These are phyloP conservation scores for Penicillium fimorum DNA, from an alignment of 495 filamentous ascomycete species.

Conservation along the genomic window DNA sequence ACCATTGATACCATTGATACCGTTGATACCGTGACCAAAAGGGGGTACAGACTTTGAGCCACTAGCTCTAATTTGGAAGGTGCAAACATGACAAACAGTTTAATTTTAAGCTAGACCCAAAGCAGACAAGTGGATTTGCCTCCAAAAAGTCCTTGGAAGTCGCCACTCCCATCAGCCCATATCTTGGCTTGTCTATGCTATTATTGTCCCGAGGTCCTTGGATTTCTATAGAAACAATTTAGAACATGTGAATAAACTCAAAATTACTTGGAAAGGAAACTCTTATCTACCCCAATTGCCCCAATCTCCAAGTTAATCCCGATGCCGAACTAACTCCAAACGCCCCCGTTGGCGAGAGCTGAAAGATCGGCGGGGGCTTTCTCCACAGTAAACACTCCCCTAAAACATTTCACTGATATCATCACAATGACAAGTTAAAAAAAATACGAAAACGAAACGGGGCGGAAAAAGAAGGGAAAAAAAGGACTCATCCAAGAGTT, in stretches of 20 bases:
- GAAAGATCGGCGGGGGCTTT: conserved; percentile 8
- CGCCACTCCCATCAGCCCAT: conserved; percentile 1
- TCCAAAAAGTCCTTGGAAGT: neutral
- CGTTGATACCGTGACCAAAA: conserved; percentile 4
- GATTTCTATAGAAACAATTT: no score
- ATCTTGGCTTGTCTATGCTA: neutral
- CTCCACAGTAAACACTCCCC: conserved; percentile 8
- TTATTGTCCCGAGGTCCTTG: no score
- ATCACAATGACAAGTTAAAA: neutral
- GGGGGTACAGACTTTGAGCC: conserved; percentile 4
- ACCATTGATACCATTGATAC: neutral
- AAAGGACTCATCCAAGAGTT: neutral
- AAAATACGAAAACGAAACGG: neutral
- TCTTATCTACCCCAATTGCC: neutral
- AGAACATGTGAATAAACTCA: neutral
- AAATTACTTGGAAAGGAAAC: no score
- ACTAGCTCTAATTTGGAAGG: conserved; percentile 11
- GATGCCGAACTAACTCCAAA: conserved; percentile 10
- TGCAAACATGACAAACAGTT: conserved; percentile 14
- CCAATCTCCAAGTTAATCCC: neutral
- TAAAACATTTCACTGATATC: conserved; percentile 9
- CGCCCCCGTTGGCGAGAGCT: neutral
- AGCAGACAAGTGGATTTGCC: neutral
- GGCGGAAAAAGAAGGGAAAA: neutral
- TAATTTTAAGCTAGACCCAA: neutral